Evolutionary conservation across 2,329 filamentous ascomycete genomes (phyloP).

Genomic region (Eutypa lata): DNA sequence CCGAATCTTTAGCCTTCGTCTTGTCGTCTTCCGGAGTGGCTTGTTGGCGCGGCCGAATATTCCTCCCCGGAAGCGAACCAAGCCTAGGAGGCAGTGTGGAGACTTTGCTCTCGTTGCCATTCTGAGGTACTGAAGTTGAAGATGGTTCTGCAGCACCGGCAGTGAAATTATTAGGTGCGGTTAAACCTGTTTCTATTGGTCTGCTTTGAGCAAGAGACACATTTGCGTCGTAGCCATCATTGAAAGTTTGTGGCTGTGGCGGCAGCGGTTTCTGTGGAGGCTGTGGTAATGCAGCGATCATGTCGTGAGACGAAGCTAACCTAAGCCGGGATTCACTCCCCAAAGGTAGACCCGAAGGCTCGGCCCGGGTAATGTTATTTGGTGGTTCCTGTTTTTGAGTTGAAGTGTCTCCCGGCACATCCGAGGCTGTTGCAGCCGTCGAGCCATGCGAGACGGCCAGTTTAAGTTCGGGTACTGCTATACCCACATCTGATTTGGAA

Average conservation of each 20-base stretch:
- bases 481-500: conserved; percentile 43
- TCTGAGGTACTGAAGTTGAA: conserved; percentile 18
- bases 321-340: not conserved
- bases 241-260: conserved; percentile 18
- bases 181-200: not conserved
- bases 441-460: conserved; percentile 49
- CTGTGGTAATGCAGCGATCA: conserved; percentile 16
- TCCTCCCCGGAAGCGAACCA: conserved; percentile 22
- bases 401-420: conserved; percentile 14
- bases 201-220: conserved; percentile 17
- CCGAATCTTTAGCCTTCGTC: conserved; percentile 9
- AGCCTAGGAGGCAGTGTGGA: conserved; percentile 20
- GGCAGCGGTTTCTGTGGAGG: conserved; percentile 15
- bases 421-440: conserved; percentile 31
- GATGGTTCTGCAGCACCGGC: conserved; percentile 15
- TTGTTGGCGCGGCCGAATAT: conserved; percentile 19
- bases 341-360: not conserved
- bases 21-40: conserved; percentile 13
- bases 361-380: not conserved
- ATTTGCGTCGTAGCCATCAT: conserved; percentile 6
- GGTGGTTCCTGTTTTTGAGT: not conserved
- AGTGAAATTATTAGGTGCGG: not conserved
- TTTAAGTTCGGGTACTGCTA: conserved; percentile 47
- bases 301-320: not conserved
- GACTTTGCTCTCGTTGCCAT: conserved; percentile 8